These are phyloP conservation scores for Glomus cerebriforme DNA, from an alignment of 192 early-diverging fungal species.

Conservation along the genomic window DNA sequence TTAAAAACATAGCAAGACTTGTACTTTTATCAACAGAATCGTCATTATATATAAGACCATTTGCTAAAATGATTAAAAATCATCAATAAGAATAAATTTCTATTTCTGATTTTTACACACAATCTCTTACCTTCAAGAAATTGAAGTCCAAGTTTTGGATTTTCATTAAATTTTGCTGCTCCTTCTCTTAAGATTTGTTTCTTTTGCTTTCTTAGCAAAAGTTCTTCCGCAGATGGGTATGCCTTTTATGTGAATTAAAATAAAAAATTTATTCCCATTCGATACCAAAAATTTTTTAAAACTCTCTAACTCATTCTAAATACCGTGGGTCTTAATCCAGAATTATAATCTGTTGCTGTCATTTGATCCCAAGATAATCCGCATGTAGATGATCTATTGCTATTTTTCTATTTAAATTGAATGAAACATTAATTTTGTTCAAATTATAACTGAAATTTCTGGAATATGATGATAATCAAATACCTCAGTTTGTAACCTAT, in stretches of 20 bases:
- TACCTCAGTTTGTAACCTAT: conserved; percentile 54
- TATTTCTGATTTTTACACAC: background rate
- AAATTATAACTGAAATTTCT: conserved; percentile 14
- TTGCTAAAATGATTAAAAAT: conserved; percentile 20
- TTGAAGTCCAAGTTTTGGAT: conserved; percentile 81
- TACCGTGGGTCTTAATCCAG: conserved; percentile 24
- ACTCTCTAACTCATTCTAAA: background rate
- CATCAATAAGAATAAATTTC: background rate
- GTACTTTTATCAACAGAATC: conserved; percentile 49
- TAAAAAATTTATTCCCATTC: background rate
- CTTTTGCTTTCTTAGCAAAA: conserved; percentile 58
- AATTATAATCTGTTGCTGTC: conserved; percentile 26
- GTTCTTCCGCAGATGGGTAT: conserved; percentile 24
- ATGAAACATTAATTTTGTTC: conserved; percentile 32
- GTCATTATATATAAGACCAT: conserved; percentile 46
- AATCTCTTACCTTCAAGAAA: conserved; percentile 65
- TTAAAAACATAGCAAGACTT: conserved; percentile 76
- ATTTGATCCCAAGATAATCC: conserved; percentile 23
- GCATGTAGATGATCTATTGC: background rate
- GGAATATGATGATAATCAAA: background rate
- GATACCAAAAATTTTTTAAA: background rate
- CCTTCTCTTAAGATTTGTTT: conserved; percentile 83
- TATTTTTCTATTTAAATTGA: conserved; percentile 10
- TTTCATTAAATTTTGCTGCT: conserved; percentile 81
- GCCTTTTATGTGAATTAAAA: background rate